Percentiles rank a stretch among this genome's conserved stretches.
These are phyloP conservation scores for Verbascum thapsus DNA, from an alignment of 257 asterid species.

Conservation along the genomic window DNA sequence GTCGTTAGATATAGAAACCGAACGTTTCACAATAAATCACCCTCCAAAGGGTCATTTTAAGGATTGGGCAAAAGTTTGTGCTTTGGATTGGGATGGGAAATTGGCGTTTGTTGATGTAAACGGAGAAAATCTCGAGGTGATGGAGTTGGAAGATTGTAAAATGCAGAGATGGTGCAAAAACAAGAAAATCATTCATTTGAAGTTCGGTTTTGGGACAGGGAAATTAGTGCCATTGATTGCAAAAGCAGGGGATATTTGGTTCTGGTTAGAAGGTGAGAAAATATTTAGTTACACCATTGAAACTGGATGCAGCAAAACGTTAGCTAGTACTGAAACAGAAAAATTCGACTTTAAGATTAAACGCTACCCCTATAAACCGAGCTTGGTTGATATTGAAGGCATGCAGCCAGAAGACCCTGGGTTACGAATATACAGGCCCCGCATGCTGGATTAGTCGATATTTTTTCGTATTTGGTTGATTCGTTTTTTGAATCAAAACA, in stretches of 20 bases:
- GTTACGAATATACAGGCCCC: no score
- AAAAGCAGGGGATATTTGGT: slow-evolving; percentile 27
- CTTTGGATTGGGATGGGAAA: slow-evolving; percentile 36
- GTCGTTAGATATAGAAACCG: slow-evolving; percentile 37
- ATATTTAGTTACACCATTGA: slow-evolving; percentile 2
- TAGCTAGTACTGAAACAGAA: not conserved
- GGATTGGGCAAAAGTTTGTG: not conserved
- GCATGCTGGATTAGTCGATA: no score
- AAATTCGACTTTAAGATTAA: not conserved
- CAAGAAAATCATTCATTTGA: slow-evolving; percentile 28
- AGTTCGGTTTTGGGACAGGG: not conserved
- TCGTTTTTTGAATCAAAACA: no score
- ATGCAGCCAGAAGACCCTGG: slow-evolving; percentile 27
- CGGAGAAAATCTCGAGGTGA: slow-evolving; percentile 20
- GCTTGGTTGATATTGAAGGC: slow-evolving; percentile 31
- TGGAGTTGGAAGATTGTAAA: slow-evolving; percentile 37
- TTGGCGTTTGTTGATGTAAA: slow-evolving; percentile 23
- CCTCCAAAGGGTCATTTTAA: not conserved
- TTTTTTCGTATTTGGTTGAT: no score
- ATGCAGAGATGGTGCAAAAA: slow-evolving; percentile 29
- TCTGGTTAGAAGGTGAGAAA: slow-evolving; percentile 21
- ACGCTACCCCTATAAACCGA: slow-evolving; percentile 16
- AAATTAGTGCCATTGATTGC: slow-evolving; percentile 20
- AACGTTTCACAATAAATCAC: slow-evolving; percentile 10
- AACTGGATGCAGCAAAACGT: not conserved